A percentile compares a stretch with the other conserved stretches of the same genome.
phyloP scores from a whole-genome alignment of 805 yeast genomes.

The Lipomyces japonicus region DNA sequence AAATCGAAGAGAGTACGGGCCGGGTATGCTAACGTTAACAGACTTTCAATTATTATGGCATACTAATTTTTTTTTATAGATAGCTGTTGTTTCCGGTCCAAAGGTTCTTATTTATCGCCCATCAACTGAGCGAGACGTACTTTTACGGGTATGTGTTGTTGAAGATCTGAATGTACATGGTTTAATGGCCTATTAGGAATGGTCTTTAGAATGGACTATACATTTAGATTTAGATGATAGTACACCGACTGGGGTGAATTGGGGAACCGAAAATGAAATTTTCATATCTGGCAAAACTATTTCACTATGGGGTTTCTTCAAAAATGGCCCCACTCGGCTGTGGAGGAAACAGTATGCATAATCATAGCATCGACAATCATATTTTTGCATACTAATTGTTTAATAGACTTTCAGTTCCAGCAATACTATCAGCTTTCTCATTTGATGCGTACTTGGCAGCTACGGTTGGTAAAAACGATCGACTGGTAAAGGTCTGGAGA shows the following conservation, averaged over 20 bases:
- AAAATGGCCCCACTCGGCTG: slow-evolving; percentile 16
- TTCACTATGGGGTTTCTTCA: slow-evolving; percentile 25
- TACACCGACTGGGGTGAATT: slow-evolving; percentile 20
- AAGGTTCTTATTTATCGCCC: slow-evolving; percentile 22
- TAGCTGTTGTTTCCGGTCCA: slow-evolving; percentile 30
- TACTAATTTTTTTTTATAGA: slow-evolving; percentile 1
- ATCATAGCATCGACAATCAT: not conserved
- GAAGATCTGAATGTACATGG: not conserved
- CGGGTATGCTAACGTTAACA: slow-evolving; percentile 22
- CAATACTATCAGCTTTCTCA: slow-evolving; percentile 55
- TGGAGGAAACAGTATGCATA: slow-evolving; percentile 21
- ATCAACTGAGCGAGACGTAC: slow-evolving; percentile 6
- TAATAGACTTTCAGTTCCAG: slow-evolving; percentile 59
- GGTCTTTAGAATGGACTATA: slow-evolving; percentile 24
- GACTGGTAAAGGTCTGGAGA: slow-evolving; percentile 72
- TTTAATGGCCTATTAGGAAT: slow-evolving; percentile 1
- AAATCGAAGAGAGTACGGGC: slow-evolving; percentile 60
- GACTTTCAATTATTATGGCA: not conserved
- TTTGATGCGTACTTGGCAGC: slow-evolving; percentile 68
- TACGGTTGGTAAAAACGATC: slow-evolving; percentile 58
- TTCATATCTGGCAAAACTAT: slow-evolving; percentile 25
- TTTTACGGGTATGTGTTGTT: slow-evolving; percentile 8
- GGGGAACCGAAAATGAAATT: slow-evolving; percentile 26
- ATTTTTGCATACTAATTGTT: slow-evolving; percentile 46
- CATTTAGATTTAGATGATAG: slow-evolving; percentile 27